Evolutionary conservation across 345 rosid genomes (phyloP).

Genomic region (Murraya koenigii): DNA sequence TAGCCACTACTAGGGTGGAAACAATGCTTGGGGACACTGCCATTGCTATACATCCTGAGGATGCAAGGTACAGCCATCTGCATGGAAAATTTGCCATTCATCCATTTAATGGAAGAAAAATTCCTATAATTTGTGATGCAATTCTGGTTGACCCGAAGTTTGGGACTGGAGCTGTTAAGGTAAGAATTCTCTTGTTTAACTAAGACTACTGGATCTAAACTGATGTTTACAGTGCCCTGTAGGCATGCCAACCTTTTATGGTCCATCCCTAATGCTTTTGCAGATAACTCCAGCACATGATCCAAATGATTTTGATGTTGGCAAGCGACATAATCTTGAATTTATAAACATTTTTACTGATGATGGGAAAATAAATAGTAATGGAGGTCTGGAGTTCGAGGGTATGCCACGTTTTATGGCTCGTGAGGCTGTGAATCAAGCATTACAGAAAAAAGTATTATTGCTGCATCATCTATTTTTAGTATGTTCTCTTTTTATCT

Average conservation of each 20-base stretch:
- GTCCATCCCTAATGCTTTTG: slow-evolving; percentile 16
- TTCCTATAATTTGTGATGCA: slow-evolving; percentile 75
- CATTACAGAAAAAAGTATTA: slow-evolving; percentile 60
- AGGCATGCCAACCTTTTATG: slow-evolving; percentile 3
- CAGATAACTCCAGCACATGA: slow-evolving; percentile 99
- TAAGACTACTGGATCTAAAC: slow-evolving; percentile 8
- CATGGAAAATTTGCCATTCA: slow-evolving; percentile 87
- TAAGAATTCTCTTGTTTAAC: slow-evolving; percentile 22
- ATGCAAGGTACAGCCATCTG: slow-evolving; percentile 74
- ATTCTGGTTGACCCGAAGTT: slow-evolving; percentile 81
- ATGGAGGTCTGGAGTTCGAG: slow-evolving; percentile 68
- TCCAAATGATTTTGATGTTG: slow-evolving; percentile 92
- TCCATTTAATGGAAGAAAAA: slow-evolving; percentile 88
- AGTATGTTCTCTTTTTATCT: not conserved
- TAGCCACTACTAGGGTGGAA: slow-evolving; percentile 97
- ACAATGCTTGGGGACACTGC: slow-evolving; percentile 99
- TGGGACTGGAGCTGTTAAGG: slow-evolving; percentile 99
- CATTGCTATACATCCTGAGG: slow-evolving; percentile 90
- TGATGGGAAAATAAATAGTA: slow-evolving; percentile 85
- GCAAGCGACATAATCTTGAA: slow-evolving; percentile 80
- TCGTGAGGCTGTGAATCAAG: slow-evolving; percentile 78
- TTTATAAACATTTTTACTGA: slow-evolving; percentile 85
- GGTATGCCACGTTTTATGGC: slow-evolving; percentile 94
- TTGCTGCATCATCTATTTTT: not conserved
- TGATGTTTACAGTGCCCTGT: not conserved